These are phyloP conservation scores for Mucor circinelloides DNA, from an alignment of 371 early-diverging fungal species.

Conservation along the genomic window DNA sequence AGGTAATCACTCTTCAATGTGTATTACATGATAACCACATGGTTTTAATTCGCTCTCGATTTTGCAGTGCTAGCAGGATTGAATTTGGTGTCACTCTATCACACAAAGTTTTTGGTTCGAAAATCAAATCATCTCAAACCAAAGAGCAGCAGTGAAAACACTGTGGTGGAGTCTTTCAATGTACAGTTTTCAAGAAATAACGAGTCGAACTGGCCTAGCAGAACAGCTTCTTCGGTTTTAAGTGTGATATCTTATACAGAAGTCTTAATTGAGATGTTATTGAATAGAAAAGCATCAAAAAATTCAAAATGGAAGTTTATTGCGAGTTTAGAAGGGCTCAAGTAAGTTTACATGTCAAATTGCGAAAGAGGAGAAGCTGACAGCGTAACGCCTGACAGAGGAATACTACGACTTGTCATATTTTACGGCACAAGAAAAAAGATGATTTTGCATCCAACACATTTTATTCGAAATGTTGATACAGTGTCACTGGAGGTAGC, in stretches of 20 bases:
- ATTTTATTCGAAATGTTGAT: constrained; percentile 39
- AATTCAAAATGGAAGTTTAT: constrained; percentile 35
- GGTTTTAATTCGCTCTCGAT: neutral
- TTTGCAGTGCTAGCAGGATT: constrained; percentile 20
- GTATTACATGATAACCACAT: neutral
- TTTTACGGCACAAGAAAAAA: constrained; percentile 22
- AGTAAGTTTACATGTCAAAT: constrained; percentile 22
- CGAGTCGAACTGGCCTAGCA: constrained; percentile 1
- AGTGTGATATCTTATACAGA: constrained; percentile 45
- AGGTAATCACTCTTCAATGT: constrained; percentile 7
- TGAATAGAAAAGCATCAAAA: constrained; percentile 12
- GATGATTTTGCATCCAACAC: constrained; percentile 46
- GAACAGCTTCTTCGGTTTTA: constrained; percentile 23
- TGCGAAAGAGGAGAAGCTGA: neutral
- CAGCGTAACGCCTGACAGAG: constrained; percentile 6
- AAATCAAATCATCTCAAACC: neutral
- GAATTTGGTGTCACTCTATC: constrained; percentile 23
- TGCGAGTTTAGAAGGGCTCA: constrained; percentile 38
- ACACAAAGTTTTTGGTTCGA: constrained; percentile 23
- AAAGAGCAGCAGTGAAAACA: neutral
- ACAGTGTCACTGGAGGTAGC: constrained; percentile 28
- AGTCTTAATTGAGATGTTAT: constrained; percentile 38
- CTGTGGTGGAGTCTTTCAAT: constrained; percentile 26
- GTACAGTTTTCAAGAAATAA: constrained; percentile 20
- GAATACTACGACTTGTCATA: constrained; percentile 27